Evolutionary conservation across 352 stramenopile genomes (phyloP).

Genomic region (Pythium chondricola): DNA sequence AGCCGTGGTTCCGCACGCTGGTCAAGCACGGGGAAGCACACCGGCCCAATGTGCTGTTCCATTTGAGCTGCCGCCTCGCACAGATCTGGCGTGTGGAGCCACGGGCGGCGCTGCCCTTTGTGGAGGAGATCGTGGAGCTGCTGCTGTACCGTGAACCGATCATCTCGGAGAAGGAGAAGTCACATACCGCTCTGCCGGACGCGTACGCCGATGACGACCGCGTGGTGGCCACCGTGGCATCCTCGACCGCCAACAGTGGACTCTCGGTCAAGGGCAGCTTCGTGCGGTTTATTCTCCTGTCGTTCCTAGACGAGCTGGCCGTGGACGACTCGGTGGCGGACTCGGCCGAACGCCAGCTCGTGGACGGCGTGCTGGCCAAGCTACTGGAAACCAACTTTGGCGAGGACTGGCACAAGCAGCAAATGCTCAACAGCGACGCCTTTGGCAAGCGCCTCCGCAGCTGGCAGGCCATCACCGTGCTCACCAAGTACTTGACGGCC

Average conservation of each 20-base stretch:
- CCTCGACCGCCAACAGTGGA: conserved; percentile 5
- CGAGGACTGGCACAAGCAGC: conserved; percentile 64
- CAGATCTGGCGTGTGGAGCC: conserved; percentile 61
- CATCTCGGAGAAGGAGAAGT: conserved; percentile 36
- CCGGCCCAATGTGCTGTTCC: conserved; percentile 75
- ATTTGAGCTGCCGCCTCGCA: conserved; percentile 57
- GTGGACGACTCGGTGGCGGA: background rate
- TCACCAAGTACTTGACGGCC: conserved; percentile 40
- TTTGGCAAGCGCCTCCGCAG: conserved; percentile 73
- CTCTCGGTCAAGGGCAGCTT: conserved; percentile 53
- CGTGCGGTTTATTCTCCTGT: conserved; percentile 62
- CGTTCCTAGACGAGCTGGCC: conserved; percentile 41
- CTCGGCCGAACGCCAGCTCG: conserved; percentile 1
- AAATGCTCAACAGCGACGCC: conserved; percentile 81
- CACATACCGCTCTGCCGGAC: conserved; percentile 7
- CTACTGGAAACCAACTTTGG: conserved; percentile 42
- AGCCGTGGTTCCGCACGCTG: conserved; percentile 52
- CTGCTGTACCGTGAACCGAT: conserved; percentile 74
- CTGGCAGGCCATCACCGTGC: conserved; percentile 74
- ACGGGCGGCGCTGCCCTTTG: conserved; percentile 35
- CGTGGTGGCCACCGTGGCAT: background rate
- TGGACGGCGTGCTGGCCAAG: conserved; percentile 10
- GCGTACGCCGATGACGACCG: conserved; percentile 46
- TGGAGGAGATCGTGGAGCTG: conserved; percentile 59
- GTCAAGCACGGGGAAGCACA: conserved; percentile 46